Conservation (phyloP, 2,329 filamentous ascomycete species). For the Coniochaeta prunicola region DNA sequence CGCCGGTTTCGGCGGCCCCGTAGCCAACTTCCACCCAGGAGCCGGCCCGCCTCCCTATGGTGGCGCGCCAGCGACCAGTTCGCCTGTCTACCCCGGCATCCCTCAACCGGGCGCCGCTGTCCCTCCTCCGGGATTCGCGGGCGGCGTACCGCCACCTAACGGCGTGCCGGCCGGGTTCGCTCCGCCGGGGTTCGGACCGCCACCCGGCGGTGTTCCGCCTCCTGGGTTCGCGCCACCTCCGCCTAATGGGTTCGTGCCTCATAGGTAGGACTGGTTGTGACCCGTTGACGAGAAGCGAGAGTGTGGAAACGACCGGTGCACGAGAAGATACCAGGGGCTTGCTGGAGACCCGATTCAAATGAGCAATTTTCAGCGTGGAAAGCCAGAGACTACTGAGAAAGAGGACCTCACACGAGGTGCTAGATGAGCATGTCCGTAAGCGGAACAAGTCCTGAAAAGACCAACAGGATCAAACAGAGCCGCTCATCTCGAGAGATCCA, state of each 20-base stretch:
- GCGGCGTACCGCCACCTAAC: conserved; percentile 18
- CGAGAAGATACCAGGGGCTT: background rate
- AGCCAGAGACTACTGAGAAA: too few relatives aligned
- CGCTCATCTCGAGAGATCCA: too few relatives aligned
- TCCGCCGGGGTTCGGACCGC: conserved; percentile 36
- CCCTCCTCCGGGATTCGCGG: conserved; percentile 15
- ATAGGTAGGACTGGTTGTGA: conserved; percentile 13
- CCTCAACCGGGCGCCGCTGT: conserved; percentile 7
- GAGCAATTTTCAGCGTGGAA: too few relatives aligned
- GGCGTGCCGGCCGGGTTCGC: conserved; percentile 7
- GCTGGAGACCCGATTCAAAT: too few relatives aligned
- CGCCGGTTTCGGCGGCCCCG: conserved; percentile 36
- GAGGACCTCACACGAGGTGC: too few relatives aligned
- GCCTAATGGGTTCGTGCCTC: conserved; percentile 16
- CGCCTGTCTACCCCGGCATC: conserved; percentile 17
- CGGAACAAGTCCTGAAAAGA: too few relatives aligned
- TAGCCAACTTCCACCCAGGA: conserved; percentile 34
- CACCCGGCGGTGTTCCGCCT: conserved; percentile 25
- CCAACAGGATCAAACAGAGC: too few relatives aligned
- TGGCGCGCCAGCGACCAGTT: conserved; percentile 12
- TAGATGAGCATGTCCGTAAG: too few relatives aligned
- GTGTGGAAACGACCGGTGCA: too few relatives aligned
- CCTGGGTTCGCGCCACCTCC: conserved; percentile 11
- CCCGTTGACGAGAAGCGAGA: too few relatives aligned
- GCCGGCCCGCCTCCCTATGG: conserved; percentile 17